Percentiles rank a stretch among this genome's conserved stretches.
phyloP scores from a whole-genome alignment of 352 stramenopile species.

The Hyaloperonospora brassicae region DNA sequence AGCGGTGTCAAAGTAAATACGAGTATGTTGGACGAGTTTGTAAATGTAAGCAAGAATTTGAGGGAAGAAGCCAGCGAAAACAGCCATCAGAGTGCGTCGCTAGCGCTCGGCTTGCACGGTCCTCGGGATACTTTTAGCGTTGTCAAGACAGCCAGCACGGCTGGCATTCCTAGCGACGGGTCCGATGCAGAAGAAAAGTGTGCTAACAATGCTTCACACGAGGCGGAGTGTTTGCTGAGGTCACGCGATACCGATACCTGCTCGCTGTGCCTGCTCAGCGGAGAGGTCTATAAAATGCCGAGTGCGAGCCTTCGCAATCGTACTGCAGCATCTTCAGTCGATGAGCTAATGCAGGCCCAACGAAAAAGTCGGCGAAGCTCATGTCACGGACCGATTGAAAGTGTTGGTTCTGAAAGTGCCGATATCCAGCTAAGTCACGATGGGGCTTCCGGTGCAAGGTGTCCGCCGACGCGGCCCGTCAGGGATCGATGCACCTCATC shows the following conservation, averaged over 20 bases:
- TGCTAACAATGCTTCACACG: constrained; percentile 2
- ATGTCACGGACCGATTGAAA: constrained; percentile 3
- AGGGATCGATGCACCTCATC: constrained; percentile 13
- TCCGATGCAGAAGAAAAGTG: constrained; percentile 11
- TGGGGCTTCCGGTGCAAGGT: neutral
- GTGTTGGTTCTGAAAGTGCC: neutral
- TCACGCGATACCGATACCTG: constrained; percentile 13
- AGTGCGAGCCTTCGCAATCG: constrained; percentile 6
- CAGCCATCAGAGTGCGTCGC: constrained; percentile 10
- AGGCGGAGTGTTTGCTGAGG: constrained; percentile 12
- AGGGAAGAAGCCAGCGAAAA: constrained; percentile 14
- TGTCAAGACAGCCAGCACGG: constrained; percentile 5
- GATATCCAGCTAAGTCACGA: neutral
- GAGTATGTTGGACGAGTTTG: constrained; percentile 22
- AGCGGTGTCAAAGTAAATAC: constrained; percentile 1
- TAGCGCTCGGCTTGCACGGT: constrained; percentile 17
- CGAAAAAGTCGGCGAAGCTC: neutral
- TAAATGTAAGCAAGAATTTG: constrained; percentile 12
- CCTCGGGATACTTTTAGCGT: neutral
- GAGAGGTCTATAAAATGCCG: constrained; percentile 6
- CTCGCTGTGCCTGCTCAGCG: constrained; percentile 17
- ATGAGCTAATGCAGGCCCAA: constrained; percentile 3
- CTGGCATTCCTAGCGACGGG: constrained; percentile 5
- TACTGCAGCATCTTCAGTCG: constrained; percentile 6
- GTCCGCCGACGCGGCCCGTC: neutral